Evolutionary conservation across 164 flowering plant species (phyloP), one percentile per base, ranked within the genome.

Genomic region (Macadamia tetraphylla): DNA sequence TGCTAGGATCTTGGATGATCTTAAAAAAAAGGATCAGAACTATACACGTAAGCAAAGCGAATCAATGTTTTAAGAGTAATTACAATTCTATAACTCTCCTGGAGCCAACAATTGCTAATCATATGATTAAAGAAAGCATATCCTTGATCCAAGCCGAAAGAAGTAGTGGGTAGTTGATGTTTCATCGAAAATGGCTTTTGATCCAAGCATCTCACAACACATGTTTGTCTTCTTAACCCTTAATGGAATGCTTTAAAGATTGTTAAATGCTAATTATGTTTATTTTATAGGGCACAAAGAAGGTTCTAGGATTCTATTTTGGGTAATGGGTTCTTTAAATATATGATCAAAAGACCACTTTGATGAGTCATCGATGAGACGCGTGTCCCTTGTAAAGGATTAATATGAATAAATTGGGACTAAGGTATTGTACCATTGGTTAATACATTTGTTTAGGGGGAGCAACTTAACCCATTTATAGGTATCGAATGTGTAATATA

Each of bases 171-270:
- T 46, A 3, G 51, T 46, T 46, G 51, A 1, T 11, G 51, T 46
- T 46, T 11, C 13, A 1, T 3, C 13, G 51, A 46, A 8, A 46
- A 11, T 1, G 51, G 51, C 51, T 46, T 46, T 8, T 9, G 9
- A 46, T 1, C 51, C 51, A 46, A 46, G 3, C 12, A 8, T 46
- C 13, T 3, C 9, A 3, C 12, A 46, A 46, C 51, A 46, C 9
- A 8, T 46, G 51, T 46, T 75, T 35, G 55, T 58, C 40, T 60
- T 18, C 46, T 57, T 9, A 56, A 49, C 40, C 60, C 71, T 18
- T 60, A 62, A 56, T 51, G 55, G 66, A 77, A 72, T 65, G 72
- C 75, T 74, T 74, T 77, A 35, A 18, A 52, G 10, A 64, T 71
- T 67, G 18, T 56, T 72, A 6, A 58, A 30, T 40, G 23, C 48